These are phyloP conservation scores for Gracilaria vermiculophylla DNA, from an alignment of 23 red algal species.

Conservation along the genomic window DNA sequence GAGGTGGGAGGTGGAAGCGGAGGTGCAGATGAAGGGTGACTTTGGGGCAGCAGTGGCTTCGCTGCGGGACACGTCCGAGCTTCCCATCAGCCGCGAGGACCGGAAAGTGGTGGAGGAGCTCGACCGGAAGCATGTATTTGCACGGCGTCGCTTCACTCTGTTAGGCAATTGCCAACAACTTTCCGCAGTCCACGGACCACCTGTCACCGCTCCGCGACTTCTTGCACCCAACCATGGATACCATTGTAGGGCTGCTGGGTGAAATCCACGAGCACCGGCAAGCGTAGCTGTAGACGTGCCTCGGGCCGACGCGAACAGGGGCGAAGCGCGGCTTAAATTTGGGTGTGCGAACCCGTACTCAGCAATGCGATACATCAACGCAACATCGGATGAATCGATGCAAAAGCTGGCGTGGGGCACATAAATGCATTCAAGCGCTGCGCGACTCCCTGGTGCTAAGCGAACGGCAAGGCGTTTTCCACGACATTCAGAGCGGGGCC, in stretches of 20 bases:
- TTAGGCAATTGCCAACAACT: neutral
- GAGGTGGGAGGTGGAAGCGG: constrained; percentile 4
- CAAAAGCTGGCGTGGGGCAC: neutral
- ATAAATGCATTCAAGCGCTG: no score
- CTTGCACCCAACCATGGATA: neutral
- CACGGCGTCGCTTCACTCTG: constrained; percentile 8
- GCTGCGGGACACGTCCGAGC: neutral
- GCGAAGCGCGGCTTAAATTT: constrained; percentile 31
- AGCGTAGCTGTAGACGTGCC: constrained; percentile 13
- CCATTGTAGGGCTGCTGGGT: neutral
- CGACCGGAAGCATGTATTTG: neutral
- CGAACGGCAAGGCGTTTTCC: no score
- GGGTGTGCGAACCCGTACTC: constrained; percentile 41
- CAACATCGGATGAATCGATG: neutral
- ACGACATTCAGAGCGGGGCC: no score
- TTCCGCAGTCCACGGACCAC: neutral
- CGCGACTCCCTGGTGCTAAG: no score
- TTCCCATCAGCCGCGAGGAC: neutral
- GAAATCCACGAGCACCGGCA: constrained; percentile 57
- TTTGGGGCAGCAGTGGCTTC: constrained; percentile 16
- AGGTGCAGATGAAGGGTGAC: constrained; percentile 30
- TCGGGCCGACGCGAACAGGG: neutral
- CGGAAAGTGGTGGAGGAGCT: neutral
- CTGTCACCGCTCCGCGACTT: neutral
- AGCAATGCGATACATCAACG: constrained; percentile 12